A percentile compares a stretch with the other conserved stretches of the same genome.
These are phyloP conservation scores for Aspergillus ostianus DNA, from an alignment of 495 filamentous ascomycete species.

Conservation along the genomic window DNA sequence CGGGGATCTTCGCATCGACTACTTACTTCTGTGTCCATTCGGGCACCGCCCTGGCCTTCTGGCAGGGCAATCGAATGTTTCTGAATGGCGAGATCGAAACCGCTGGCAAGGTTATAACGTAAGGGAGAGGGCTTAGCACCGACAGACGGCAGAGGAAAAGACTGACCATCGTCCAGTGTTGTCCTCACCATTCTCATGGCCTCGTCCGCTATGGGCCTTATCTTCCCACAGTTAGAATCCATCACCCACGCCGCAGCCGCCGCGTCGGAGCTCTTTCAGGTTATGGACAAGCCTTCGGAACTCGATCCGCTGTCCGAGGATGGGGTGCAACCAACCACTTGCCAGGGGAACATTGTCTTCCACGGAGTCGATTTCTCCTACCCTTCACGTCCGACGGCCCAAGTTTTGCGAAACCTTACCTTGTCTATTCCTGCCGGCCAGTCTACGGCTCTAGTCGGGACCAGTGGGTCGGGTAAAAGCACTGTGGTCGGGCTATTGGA, in stretches of 20 bases:
- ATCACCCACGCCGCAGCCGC: conserved; percentile 42
- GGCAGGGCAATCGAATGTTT: conserved; percentile 42
- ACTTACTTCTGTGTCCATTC: conserved; percentile 40
- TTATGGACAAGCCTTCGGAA: conserved; percentile 38
- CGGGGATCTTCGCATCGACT: too few relatives aligned
- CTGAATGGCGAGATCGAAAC: conserved; percentile 24
- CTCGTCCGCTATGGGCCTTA: neutral
- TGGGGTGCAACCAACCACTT: conserved; percentile 17
- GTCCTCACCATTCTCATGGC: neutral
- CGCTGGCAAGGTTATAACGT: too few relatives aligned
- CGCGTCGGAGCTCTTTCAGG: conserved; percentile 33
- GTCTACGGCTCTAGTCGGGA: conserved; percentile 53
- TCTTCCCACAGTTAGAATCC: conserved; percentile 17
- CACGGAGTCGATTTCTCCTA: conserved; percentile 60
- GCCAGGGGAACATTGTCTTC: conserved; percentile 50
- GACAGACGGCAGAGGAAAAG: too few relatives aligned
- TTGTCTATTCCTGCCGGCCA: conserved; percentile 41
- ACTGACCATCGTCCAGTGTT: too few relatives aligned
- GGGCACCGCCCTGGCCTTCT: conserved; percentile 50
- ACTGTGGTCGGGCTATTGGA: conserved; percentile 61
- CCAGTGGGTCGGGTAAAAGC: conserved; percentile 56
- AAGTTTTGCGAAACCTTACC: conserved; percentile 38
- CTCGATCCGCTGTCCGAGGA: conserved; percentile 39
- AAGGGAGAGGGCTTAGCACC: too few relatives aligned
- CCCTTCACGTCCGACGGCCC: conserved; percentile 36